phyloP scores from a whole-genome alignment of 768 basidiomycete species.

The Galerina sulciceps region DNA sequence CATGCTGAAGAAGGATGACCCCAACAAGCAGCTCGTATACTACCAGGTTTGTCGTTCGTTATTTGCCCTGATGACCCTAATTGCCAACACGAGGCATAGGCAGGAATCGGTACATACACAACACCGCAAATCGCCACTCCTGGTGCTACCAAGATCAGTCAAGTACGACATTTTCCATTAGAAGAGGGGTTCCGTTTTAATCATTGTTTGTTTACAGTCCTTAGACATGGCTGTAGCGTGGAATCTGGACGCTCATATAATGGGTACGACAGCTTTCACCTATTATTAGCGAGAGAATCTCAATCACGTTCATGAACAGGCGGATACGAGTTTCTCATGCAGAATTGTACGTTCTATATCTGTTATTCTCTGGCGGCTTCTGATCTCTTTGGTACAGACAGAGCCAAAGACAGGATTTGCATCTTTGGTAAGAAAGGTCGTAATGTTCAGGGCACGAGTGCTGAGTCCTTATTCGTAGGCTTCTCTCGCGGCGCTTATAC shows the following conservation, averaged over 20 bases:
- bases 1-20: conserved; percentile 56
- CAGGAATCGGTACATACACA: conserved; percentile 60
- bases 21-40: conserved; percentile 54
- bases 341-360: conserved; percentile 46
- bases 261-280: conserved; percentile 31
- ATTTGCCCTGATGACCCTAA: neutral
- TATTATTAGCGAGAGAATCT: neutral
- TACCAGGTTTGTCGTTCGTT: conserved; percentile 46
- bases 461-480: conserved; percentile 12
- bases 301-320: conserved; percentile 26
- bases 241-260: conserved; percentile 58
- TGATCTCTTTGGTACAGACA: conserved; percentile 32
- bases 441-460: no score
- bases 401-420: conserved; percentile 56
- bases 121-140: conserved; percentile 47
- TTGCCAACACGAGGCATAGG: conserved; percentile 27
- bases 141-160: conserved; percentile 44
- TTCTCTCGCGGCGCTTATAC: conserved; percentile 70
- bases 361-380: neutral
- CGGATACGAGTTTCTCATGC: conserved; percentile 65
- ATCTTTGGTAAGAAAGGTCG: conserved; percentile 48
- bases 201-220: conserved; percentile 20
- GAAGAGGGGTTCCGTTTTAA: neutral
- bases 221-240: conserved; percentile 51
- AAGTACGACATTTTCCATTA: conserved; percentile 28